Evolutionary conservation across 2,329 filamentous ascomycete species (phyloP).

Genomic region (Trichoderma sp.): DNA sequence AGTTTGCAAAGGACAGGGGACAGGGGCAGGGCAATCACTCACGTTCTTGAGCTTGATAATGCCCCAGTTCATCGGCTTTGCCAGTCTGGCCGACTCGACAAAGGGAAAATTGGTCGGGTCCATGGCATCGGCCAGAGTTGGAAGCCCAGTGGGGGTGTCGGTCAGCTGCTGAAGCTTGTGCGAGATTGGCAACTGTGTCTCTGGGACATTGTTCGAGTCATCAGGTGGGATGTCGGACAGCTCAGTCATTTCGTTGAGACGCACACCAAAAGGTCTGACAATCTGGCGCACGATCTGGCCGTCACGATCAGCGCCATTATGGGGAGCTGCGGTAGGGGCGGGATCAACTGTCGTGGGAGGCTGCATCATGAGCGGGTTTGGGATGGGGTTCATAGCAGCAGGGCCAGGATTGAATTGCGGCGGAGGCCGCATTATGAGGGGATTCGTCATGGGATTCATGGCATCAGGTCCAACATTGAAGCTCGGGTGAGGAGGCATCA

Average conservation of each 20-base stretch:
- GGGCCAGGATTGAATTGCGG: conserved; percentile 36
- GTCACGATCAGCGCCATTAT: neutral
- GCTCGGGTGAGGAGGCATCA: conserved; percentile 36
- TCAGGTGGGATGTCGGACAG: conserved; percentile 2
- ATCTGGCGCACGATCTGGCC: conserved; percentile 2
- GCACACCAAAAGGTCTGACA: neutral
- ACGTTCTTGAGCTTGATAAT: conserved; percentile 52
- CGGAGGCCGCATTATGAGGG: conserved; percentile 30
- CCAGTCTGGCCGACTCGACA: conserved; percentile 36
- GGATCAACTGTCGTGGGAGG: conserved; percentile 41
- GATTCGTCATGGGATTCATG: too few species aligned
- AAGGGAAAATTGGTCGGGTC: conserved; percentile 46
- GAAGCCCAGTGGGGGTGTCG: conserved; percentile 32
- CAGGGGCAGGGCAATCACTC: conserved; percentile 27
- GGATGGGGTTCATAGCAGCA: too few species aligned
- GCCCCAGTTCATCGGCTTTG: conserved; percentile 35
- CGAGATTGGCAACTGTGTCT: conserved; percentile 31
- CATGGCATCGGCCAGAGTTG: conserved; percentile 36
- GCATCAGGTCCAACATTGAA: conserved; percentile 31
- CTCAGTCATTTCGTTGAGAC: neutral
- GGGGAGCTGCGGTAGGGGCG: neutral
- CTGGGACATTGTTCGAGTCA: neutral
- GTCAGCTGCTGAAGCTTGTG: conserved; percentile 38
- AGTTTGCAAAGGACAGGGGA: neutral
- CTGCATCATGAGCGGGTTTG: conserved; percentile 22